A percentile compares a stretch with the other conserved stretches of the same genome.
Conservation (phyloP, 495 filamentous ascomycete species). For the Penicilliopsis zonata region DNA sequence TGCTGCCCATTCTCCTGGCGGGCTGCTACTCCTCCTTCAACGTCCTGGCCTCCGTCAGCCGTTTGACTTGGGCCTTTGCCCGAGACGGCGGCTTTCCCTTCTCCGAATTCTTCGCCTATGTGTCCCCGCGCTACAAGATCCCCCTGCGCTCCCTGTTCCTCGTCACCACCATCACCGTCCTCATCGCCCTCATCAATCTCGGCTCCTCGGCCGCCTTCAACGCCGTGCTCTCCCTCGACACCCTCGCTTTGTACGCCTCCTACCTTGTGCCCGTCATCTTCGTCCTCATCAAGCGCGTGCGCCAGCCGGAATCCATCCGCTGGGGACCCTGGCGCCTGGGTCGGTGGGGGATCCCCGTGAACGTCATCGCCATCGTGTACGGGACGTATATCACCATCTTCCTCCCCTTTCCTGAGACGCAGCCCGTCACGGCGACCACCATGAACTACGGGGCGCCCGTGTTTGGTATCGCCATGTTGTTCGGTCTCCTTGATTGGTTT, state of each 20-base stretch:
- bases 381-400: constrained; percentile 30
- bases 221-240: constrained; percentile 35
- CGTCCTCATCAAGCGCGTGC: constrained; percentile 22
- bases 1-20: constrained; percentile 26
- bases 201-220: constrained; percentile 31
- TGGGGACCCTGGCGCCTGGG: constrained; percentile 20
- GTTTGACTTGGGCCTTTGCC: constrained; percentile 40
- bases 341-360: constrained; percentile 23
- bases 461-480: constrained; percentile 24
- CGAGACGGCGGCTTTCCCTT: constrained; percentile 36
- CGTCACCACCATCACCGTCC: constrained; percentile 11
- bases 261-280: constrained; percentile 35
- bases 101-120: constrained; percentile 18
- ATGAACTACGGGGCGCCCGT: constrained; percentile 37
- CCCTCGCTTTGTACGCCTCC: constrained; percentile 32
- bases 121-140: constrained; percentile 32
- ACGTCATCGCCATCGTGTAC: constrained; percentile 29
- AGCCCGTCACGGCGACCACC: constrained; percentile 26
- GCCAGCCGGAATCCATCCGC: constrained; percentile 16
- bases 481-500: constrained; percentile 28
- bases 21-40: constrained; percentile 28
- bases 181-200: constrained; percentile 39
- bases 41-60: constrained; percentile 27
- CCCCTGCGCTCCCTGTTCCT: constrained; percentile 35
- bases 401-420: constrained; percentile 29